phyloP scores from a whole-genome alignment of 345 rosid species.

The Moringa oleifera region DNA sequence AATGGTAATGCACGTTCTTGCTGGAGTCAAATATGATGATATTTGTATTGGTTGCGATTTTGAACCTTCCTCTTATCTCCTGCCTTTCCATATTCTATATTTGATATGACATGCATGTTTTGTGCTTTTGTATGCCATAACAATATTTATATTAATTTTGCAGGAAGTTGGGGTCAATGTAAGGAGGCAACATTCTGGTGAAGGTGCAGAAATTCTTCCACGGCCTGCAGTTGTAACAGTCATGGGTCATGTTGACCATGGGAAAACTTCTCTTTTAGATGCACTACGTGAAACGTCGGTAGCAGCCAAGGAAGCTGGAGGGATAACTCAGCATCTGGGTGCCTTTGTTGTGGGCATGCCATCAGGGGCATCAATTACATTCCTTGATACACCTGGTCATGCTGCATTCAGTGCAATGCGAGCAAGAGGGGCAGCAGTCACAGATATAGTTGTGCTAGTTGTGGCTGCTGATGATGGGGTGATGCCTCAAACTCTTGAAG shows the following conservation, averaged over 20 bases:
- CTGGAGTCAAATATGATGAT: too few species aligned
- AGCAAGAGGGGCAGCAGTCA: constrained; percentile 95
- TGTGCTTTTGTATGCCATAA: not conserved
- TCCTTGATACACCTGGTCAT: constrained; percentile 93
- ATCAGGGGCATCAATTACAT: constrained; percentile 82
- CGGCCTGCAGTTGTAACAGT: constrained; percentile 87
- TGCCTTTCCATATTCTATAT: not conserved
- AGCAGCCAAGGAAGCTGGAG: constrained; percentile 92
- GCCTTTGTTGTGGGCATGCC: constrained; percentile 89
- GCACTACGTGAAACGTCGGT: constrained; percentile 82
- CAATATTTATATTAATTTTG: constrained; percentile 15
- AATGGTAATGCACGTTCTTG: not conserved
- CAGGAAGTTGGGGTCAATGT: constrained; percentile 80
- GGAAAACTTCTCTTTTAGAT: constrained; percentile 90
- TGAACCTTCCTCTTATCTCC: not conserved
- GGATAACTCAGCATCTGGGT: constrained; percentile 96
- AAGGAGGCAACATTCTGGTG: constrained; percentile 65
- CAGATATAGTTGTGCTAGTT: constrained; percentile 89
- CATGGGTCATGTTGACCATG: constrained; percentile 99
- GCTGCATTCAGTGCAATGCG: constrained; percentile 97
- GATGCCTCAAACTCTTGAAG: constrained; percentile 97
- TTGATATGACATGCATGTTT: not conserved
- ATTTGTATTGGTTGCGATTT: not conserved
- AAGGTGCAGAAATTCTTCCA: constrained; percentile 58
- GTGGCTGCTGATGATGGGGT: constrained; percentile 98